A percentile compares a stretch with the other conserved stretches of the same genome.
phyloP scores from a whole-genome alignment of 2,329 filamentous ascomycete species.

The Colletotrichum paranaense region DNA sequence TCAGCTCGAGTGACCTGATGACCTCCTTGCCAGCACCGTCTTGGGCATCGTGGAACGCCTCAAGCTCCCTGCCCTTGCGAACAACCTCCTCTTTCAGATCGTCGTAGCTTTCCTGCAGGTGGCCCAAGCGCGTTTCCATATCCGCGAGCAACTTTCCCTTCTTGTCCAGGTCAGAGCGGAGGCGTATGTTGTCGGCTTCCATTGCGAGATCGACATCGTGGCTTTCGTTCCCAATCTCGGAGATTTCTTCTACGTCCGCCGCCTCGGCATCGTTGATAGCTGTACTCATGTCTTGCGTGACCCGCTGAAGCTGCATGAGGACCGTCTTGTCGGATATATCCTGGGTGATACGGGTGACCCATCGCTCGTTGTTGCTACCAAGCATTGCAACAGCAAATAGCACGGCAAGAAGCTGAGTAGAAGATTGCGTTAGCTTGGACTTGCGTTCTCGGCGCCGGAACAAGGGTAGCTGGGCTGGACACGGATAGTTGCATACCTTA shows the following conservation, averaged over 20 bases:
- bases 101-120: constrained; percentile 72
- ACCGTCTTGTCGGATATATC: constrained; percentile 48
- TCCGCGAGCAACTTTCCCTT: constrained; percentile 69
- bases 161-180: constrained; percentile 62
- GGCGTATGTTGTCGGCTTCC: constrained; percentile 65
- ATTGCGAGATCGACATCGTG: constrained; percentile 67
- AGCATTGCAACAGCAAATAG: constrained; percentile 71
- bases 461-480: neutral
- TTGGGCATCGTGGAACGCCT: constrained; percentile 60
- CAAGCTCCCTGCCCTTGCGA: constrained; percentile 65
- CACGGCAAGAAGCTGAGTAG: constrained; percentile 68
- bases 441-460: neutral
- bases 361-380: constrained; percentile 66
- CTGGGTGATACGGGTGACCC: constrained; percentile 57
- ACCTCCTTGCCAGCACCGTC: constrained; percentile 64
- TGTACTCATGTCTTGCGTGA: constrained; percentile 55
- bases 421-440: constrained; percentile 40
- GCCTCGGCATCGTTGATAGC: constrained; percentile 48
- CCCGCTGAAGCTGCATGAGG: constrained; percentile 58
- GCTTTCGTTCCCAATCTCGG: constrained; percentile 53
- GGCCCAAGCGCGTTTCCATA: constrained; percentile 68
- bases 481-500: constrained; percentile 53
- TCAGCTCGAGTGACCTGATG: constrained; percentile 65
- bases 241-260: constrained; percentile 47
- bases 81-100: constrained; percentile 73